Evolutionary conservation across 257 asterid genomes (phyloP).

Genomic region (Fraxinus quadrangulata): DNA sequence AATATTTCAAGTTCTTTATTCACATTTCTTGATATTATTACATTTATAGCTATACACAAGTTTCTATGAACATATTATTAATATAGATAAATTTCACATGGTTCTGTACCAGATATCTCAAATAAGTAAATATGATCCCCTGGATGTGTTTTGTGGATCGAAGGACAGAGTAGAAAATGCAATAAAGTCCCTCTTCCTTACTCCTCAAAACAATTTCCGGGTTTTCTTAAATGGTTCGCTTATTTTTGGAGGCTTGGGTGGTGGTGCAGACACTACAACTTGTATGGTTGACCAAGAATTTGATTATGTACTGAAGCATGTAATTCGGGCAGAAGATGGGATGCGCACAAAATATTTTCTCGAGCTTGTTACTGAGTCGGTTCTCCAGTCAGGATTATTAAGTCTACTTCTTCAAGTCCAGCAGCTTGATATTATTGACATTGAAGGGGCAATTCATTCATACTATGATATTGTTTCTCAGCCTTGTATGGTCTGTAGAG

Average conservation of each 20-base stretch:
- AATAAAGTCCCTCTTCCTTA: constrained; percentile 57
- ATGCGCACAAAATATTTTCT: constrained; percentile 57
- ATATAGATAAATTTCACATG: constrained; percentile 25
- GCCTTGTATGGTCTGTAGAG: constrained; percentile 67
- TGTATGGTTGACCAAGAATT: constrained; percentile 50
- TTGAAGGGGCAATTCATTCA: constrained; percentile 95
- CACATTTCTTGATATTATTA: constrained; percentile 8
- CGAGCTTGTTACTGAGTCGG: constrained; percentile 73
- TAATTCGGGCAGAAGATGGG: constrained; percentile 66
- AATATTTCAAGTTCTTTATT: constrained; percentile 13
- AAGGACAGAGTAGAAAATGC: constrained; percentile 71
- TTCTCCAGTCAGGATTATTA: constrained; percentile 60
- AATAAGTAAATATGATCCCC: constrained; percentile 83
- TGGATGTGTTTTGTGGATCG: constrained; percentile 87
- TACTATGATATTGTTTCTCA: constrained; percentile 70
- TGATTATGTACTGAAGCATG: constrained; percentile 58
- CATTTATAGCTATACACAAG: constrained; percentile 7
- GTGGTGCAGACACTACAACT: constrained; percentile 46
- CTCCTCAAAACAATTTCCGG: constrained; percentile 93
- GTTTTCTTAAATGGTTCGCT: constrained; percentile 84
- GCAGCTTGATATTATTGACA: constrained; percentile 72
- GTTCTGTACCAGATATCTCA: constrained; percentile 58
- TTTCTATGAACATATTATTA: constrained; percentile 18
- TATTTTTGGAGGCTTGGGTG: constrained; percentile 78
- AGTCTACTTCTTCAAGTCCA: constrained; percentile 82